Base-by-base conservation (phyloP, 805 yeast species). In the Schwanniomyces pseudopolymorphus region DNA sequence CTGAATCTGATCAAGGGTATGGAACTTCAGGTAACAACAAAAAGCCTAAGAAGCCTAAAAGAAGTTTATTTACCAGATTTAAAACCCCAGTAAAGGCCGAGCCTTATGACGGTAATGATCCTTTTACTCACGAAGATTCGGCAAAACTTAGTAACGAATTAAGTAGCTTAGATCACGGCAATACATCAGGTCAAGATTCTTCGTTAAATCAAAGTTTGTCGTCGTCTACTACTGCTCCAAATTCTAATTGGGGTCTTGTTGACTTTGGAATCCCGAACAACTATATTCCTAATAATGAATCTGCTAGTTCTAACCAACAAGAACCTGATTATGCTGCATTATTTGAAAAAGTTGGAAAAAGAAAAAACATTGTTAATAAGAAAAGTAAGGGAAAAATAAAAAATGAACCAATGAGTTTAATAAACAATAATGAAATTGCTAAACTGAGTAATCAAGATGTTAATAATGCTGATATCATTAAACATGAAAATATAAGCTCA, bases 311-410 rank as follows among this genome's bases (percentile, higher is more conserved):
- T 36, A 24, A 19, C 14, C 53, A 44, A n/a, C 47, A 46, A 24
- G 71, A 65, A 44, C 77, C 77, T 2, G 72, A 72, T 52, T 72
- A 72, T 52, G 76, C 70, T 3, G 75, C 77, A 4, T 60, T 72
- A 24, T 72, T 72, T 53, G 69, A 72, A 46, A 69, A 68, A 39
- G 75, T 72, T 4, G 76, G 76, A 1, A 72, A 72, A 45, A 50
- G 77, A 27, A 64, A 67, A 49, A 63, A 55, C 22, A 62, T 64
- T 17, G 69, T 60, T 24, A 53, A 51, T 44, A 62, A 59, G 44
- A 68, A 67, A 40, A 36, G 55, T 16, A 67, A 62, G 33, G 43
- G 52, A 3, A 62, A 58, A 40, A 45, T 50, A 13, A 63, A 64
- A 44, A 39, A 43, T 10, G 69, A 64, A n/a, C n/a, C n/a, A n/a